These are phyloP conservation scores for Blastocystis sp. DNA, from an alignment of 352 stramenopile genomes.

Conservation along the genomic window DNA sequence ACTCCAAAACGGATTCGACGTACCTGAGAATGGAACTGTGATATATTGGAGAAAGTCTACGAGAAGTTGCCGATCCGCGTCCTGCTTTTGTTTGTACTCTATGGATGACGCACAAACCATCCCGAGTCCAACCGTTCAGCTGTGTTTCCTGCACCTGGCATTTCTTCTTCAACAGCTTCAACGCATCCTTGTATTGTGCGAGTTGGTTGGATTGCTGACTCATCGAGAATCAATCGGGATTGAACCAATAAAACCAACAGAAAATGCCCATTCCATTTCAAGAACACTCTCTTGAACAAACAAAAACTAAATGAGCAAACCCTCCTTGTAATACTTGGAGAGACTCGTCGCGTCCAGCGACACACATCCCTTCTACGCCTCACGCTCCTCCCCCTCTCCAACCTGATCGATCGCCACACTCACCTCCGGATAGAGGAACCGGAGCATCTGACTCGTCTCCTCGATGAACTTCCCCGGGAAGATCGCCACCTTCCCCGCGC, in stretches of 20 bases:
- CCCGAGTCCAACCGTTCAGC: neutral
- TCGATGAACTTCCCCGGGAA: neutral
- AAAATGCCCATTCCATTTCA: too few species aligned
- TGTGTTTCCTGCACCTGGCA: constrained; percentile 30
- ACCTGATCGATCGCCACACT: neutral
- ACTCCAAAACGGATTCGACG: neutral
- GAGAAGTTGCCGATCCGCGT: neutral
- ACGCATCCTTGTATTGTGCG: constrained; percentile 41
- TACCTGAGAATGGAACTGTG: constrained; percentile 31
- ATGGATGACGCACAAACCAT: neutral
- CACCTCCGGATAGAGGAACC: neutral
- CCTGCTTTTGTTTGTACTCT: neutral
- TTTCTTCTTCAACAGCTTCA: constrained; percentile 49
- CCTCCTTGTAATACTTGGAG: neutral
- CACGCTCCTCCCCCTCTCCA: neutral
- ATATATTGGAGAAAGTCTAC: constrained; percentile 31
- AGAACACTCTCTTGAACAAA: neutral
- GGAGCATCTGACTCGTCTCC: neutral
- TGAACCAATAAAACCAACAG: too few species aligned
- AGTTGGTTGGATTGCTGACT: constrained; percentile 20
- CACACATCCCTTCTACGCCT: neutral
- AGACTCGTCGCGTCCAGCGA: neutral
- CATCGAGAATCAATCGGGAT: neutral
- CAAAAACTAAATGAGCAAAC: neutral
- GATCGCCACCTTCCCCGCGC: neutral